phyloP scores from a whole-genome alignment of 306 rosid species.

The Quercus rubra region DNA sequence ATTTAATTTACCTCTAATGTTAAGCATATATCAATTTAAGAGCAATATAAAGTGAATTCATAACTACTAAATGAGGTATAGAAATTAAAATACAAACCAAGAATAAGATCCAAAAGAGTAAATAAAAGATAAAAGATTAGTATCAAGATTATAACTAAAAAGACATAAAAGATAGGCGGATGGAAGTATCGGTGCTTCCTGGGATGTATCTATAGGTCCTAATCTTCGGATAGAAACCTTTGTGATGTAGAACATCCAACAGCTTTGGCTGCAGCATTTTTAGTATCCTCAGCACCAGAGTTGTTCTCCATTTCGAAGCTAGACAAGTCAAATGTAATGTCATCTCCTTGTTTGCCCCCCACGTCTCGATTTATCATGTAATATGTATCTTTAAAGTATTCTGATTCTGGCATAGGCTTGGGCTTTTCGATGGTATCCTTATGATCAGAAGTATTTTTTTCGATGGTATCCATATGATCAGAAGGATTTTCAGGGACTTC shows the following conservation, averaged over 20 bases:
- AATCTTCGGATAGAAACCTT: slow-evolving; percentile 21
- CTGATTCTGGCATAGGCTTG: slow-evolving; percentile 3
- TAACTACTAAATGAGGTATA: too few relatives aligned
- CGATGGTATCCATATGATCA: background rate
- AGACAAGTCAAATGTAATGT: slow-evolving; percentile 28
- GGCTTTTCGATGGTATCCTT: background rate
- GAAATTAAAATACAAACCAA: too few relatives aligned
- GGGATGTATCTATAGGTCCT: slow-evolving; percentile 22
- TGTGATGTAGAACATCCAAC: slow-evolving; percentile 10
- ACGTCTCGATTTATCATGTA: slow-evolving; percentile 24
- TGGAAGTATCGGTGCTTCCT: background rate
- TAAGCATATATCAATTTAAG: too few relatives aligned
- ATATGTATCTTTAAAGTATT: slow-evolving; percentile 34
- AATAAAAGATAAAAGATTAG: too few relatives aligned
- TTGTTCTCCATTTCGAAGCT: slow-evolving; percentile 23
- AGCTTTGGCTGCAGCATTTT: background rate
- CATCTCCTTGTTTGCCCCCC: slow-evolving; percentile 18
- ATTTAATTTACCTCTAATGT: too few relatives aligned
- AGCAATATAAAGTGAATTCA: too few relatives aligned
- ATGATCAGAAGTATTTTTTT: too few relatives aligned
- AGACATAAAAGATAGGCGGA: too few relatives aligned
- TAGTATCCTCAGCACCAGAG: slow-evolving; percentile 6
- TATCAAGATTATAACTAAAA: too few relatives aligned
- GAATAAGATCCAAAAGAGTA: too few relatives aligned
- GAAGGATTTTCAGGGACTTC: slow-evolving; percentile 12